Conservation (phyloP, 148 eudicot genomes). For the Simmondsia chinensis region DNA sequence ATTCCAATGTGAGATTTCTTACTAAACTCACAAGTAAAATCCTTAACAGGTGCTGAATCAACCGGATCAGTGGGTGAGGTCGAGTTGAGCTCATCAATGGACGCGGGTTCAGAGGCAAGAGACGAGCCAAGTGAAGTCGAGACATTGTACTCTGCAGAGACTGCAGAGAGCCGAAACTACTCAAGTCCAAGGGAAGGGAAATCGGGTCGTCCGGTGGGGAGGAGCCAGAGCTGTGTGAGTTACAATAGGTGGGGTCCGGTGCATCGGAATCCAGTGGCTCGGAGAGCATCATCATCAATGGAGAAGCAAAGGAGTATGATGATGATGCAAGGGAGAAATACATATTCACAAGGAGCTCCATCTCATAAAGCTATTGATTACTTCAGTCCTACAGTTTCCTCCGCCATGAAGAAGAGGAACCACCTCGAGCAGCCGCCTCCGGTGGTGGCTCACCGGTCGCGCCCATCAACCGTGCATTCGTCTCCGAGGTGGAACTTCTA, state of each 20-base stretch:
- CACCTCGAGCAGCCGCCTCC: conserved; percentile 31
- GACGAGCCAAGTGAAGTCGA: conserved; percentile 72
- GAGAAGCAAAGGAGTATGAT: conserved; percentile 64
- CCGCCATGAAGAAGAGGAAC: conserved; percentile 83
- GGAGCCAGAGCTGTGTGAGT: conserved; percentile 94
- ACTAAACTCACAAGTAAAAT: too few species aligned
- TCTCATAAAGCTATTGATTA: conserved; percentile 72
- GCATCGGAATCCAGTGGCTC: conserved; percentile 49
- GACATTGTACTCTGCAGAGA: conserved; percentile 95
- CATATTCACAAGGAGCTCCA: conserved; percentile 64
- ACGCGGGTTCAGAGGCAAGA: conserved; percentile 28
- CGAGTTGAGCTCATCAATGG: conserved; percentile 58
- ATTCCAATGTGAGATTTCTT: too few species aligned
- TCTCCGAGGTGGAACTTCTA: conserved; percentile 85
- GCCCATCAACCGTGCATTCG: conserved; percentile 40
- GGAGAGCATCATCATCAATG: conserved; percentile 24
- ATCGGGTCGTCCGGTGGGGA: conserved; percentile 67
- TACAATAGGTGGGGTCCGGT: conserved; percentile 80
- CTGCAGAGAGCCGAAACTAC: conserved; percentile 89
- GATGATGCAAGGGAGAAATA: conserved; percentile 55
- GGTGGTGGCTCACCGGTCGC: conserved; percentile 32
- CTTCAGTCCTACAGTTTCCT: conserved; percentile 79
- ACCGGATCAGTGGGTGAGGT: conserved; percentile 63
- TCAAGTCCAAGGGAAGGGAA: conserved; percentile 58
- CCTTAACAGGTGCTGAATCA: conserved; percentile 47